Evolutionary conservation across 2,329 filamentous ascomycete genomes (phyloP).

Genomic region (Beauveria bassiana): DNA sequence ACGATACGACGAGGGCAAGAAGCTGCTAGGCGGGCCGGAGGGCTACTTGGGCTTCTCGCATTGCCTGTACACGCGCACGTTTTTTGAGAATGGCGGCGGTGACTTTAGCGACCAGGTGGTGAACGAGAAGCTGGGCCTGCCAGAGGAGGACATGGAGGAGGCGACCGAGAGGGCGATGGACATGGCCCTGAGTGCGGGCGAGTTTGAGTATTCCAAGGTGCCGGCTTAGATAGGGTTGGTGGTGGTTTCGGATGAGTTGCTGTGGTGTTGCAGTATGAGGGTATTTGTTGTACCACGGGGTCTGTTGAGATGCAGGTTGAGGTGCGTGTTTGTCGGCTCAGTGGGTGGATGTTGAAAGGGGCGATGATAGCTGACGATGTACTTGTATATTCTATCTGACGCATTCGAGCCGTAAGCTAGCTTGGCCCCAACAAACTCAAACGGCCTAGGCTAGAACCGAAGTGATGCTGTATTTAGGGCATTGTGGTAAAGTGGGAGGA

Average conservation of each 20-base stretch:
- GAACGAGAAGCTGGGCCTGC: conserved; percentile 50
- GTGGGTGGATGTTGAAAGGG: no score
- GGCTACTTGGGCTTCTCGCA: conserved; percentile 34
- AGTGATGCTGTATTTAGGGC: neutral
- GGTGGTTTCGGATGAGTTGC: neutral
- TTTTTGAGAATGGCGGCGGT: conserved; percentile 36
- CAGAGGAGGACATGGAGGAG: conserved; percentile 51
- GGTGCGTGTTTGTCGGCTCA: neutral
- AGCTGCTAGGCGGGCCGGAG: conserved; percentile 31
- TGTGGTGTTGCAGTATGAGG: neutral
- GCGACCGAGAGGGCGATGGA: conserved; percentile 41
- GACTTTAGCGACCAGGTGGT: conserved; percentile 32
- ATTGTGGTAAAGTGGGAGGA: neutral
- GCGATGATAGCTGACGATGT: no score
- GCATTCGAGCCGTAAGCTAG: no score
- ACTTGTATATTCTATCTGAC: no score
- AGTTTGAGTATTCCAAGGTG: neutral
- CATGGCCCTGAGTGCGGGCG: conserved; percentile 20
- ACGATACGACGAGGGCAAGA: conserved; percentile 37
- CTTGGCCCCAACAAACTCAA: no score
- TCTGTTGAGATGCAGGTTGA: neutral
- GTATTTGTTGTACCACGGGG: neutral
- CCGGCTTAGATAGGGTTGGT: neutral
- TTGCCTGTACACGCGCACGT: conserved; percentile 48
- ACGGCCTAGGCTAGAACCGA: no score